Conservation (phyloP, 2,329 filamentous ascomycete species). For the Fusarium piperis region DNA sequence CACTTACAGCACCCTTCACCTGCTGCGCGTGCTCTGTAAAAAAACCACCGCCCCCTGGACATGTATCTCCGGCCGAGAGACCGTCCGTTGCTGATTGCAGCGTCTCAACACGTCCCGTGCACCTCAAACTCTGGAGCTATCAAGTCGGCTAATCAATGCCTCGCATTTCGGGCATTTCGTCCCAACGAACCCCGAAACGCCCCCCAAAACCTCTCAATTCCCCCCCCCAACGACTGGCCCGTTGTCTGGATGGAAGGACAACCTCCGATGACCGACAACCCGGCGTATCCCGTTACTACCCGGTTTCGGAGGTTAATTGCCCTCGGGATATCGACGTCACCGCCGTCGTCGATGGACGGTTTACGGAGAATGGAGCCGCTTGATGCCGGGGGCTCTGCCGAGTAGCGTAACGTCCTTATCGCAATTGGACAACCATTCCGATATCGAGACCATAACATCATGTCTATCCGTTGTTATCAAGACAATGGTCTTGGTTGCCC, state of each 20-base stretch:
- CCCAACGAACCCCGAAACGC: conserved; percentile 31
- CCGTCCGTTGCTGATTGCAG: background rate
- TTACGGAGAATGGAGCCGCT: conserved; percentile 13
- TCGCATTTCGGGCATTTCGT: conserved; percentile 25
- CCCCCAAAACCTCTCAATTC: conserved; percentile 17
- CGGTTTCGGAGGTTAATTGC: conserved; percentile 30
- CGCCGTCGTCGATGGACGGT: conserved; percentile 7
- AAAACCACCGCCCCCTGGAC: conserved; percentile 28
- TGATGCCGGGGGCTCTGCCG: conserved; percentile 10
- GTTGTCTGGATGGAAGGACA: background rate
- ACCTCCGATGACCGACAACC: conserved; percentile 19
- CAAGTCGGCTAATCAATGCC: conserved; percentile 25
- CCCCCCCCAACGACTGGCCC: conserved; percentile 21
- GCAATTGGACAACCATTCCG: background rate
- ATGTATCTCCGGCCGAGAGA: conserved; percentile 37
- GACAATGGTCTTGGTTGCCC: background rate
- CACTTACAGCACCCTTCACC: conserved; percentile 23
- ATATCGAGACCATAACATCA: background rate
- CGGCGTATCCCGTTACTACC: conserved; percentile 39
- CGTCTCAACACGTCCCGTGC: background rate
- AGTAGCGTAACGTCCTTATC: background rate
- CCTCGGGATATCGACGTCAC: conserved; percentile 34
- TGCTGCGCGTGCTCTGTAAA: conserved; percentile 6
- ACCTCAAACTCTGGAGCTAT: conserved; percentile 7
- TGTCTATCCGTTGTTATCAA: background rate